Evolutionary conservation across 345 rosid species (phyloP), one percentile per base, ranked within the genome.

Genomic region (Lepidium aucheri): DNA sequence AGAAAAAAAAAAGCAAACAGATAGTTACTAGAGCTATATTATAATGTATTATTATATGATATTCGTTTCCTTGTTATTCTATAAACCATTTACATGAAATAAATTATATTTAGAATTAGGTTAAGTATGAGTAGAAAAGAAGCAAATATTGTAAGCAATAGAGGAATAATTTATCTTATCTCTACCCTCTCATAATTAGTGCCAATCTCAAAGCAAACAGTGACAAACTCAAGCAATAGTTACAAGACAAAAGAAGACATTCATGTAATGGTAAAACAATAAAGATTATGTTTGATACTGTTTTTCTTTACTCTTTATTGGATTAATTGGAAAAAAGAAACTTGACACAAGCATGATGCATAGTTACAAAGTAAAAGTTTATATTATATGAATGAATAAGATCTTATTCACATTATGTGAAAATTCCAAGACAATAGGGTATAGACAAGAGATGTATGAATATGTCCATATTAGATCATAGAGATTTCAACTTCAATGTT

Each of bases 221-320:
- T 43, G 68, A 70, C 22, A 61, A 60, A 35, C 15, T 16, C 47
- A 43, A 60, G 6, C 30, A 69, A 11, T 6, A 34, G 20, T 70
- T 62, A 62, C 68, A 70, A 63, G 26, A 54, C 63, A 70, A 36
- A 70, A 53, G 42, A 53, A 54, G 43, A 69, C 74, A 60, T 60
- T 52, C 74, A 53, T 32, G 61, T 30, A 51, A 61, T 15, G 39
- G 11, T 35, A 36, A 42, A 60, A 51, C 74, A 60, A 43, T n/a
- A 60, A 26, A 51, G 61, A 52, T 60, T 43, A 8, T 43, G 54
- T 69, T 42, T 61, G 62, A 60, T 61, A 33, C 5, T 69, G 1
- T 45, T 22, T 8, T 4, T 53, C 51, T 26, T 20, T 4, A 24
- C 26, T n/a, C n/a, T n/a, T n/a, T n/a, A n/a, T n/a, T n/a, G n/a